These are phyloP conservation scores for Capsicum chinense DNA, from an alignment of 257 asterid species.

Conservation along the genomic window DNA sequence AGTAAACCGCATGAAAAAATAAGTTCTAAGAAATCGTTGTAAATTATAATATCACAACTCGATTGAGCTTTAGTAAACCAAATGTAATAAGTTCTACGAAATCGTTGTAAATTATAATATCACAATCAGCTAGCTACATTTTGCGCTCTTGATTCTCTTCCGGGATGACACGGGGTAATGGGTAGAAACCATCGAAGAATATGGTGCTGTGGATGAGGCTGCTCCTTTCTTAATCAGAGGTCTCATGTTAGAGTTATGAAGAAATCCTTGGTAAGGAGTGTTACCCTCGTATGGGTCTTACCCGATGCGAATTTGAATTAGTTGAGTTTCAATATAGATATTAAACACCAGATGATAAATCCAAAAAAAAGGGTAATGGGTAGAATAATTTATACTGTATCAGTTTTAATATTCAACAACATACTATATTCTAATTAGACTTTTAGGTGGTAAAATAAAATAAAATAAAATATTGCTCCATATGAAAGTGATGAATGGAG, in stretches of 20 bases:
- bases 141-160: background rate
- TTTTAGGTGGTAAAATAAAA: background rate
- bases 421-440: background rate
- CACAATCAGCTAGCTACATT: background rate
- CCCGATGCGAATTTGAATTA: no score
- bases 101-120: background rate
- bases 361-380: background rate
- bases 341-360: no score
- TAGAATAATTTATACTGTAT: background rate
- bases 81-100: background rate
- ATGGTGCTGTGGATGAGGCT: no score
- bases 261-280: no score
- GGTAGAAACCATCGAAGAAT: background rate
- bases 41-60: background rate
- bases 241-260: no score
- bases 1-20: background rate
- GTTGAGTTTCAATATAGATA: no score
- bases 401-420: background rate
- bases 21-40: background rate
- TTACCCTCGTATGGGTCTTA: no score
- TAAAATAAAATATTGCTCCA: background rate
- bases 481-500: background rate
- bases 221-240: no score
- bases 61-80: background rate
- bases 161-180: background rate